Evolutionary conservation across 2,329 filamentous ascomycete genomes (phyloP).

Genomic region (Cladophialophora immunda): DNA sequence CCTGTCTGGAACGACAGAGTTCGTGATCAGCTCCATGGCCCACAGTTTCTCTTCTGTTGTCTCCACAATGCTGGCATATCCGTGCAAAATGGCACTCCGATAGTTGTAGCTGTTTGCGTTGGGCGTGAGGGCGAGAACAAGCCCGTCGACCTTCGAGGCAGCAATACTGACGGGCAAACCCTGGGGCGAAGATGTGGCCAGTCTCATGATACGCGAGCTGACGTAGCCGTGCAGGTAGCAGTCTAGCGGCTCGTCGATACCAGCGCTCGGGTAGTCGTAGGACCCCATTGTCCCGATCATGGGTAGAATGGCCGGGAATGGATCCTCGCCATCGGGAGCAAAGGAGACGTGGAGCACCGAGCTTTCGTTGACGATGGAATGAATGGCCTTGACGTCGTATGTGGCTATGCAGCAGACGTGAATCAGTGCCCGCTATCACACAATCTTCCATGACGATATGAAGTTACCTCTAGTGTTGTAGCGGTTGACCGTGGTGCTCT

Average conservation of each 20-base stretch:
- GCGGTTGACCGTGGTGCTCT: conserved; percentile 72
- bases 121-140: conserved; percentile 80
- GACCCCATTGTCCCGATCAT: conserved; percentile 88
- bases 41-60: conserved; percentile 75
- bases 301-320: conserved; percentile 79
- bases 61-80: conserved; percentile 73
- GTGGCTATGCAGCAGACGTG: conserved; percentile 58
- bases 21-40: conserved; percentile 80
- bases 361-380: conserved; percentile 76
- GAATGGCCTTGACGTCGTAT: conserved; percentile 77
- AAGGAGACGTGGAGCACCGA: conserved; percentile 84
- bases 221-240: conserved; percentile 88
- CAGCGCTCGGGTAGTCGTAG: conserved; percentile 69
- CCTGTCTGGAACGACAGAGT: conserved; percentile 73
- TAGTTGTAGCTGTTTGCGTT: conserved; percentile 88
- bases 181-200: conserved; percentile 58
- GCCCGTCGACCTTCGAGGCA: conserved; percentile 78
- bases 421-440: background rate
- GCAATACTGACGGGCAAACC: conserved; percentile 77
- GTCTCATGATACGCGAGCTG: conserved; percentile 77
- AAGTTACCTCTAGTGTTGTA: conserved; percentile 68
- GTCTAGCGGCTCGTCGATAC: conserved; percentile 71
- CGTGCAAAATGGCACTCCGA: conserved; percentile 80
- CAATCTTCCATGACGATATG: background rate
- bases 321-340: conserved; percentile 65